These are phyloP conservation scores for Parietichytrium sp. DNA, from an alignment of 108 stramenopile genomes.

Conservation along the genomic window DNA sequence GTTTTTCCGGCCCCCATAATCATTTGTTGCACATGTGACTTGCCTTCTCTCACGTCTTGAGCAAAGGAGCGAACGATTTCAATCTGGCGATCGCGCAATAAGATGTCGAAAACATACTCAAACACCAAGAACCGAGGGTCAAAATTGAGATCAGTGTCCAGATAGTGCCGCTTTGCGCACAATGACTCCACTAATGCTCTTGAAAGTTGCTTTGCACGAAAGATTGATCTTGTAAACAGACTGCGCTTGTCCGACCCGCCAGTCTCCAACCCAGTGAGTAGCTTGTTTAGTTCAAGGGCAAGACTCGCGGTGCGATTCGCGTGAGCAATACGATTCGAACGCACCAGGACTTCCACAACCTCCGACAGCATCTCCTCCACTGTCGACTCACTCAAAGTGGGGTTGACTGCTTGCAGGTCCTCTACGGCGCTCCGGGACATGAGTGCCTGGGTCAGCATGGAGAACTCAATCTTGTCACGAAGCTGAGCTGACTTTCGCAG, in stretches of 20 bases:
- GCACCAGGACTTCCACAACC: not conserved
- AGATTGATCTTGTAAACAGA: too few species aligned
- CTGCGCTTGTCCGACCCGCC: too few species aligned
- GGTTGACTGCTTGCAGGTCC: not conserved
- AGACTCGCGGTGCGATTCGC: slow-evolving; percentile 15
- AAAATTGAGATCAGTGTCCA: slow-evolving; percentile 48
- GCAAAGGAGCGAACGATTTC: slow-evolving; percentile 87
- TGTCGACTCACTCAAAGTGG: not conserved
- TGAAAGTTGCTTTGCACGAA: slow-evolving; percentile 7
- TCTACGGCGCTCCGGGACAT: not conserved
- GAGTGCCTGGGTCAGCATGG: slow-evolving; percentile 3
- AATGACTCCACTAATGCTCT: not conserved
- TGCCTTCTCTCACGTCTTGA: slow-evolving; percentile 54
- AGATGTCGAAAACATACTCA: slow-evolving; percentile 89
- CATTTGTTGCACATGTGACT: slow-evolving; percentile 96
- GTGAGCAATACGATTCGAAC: not conserved
- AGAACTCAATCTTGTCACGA: not conserved
- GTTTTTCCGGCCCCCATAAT: slow-evolving; percentile 99
- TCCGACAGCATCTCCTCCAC: not conserved
- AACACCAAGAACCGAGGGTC: slow-evolving; percentile 95
- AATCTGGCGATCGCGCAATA: slow-evolving; percentile 93
- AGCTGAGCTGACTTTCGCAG: not conserved
- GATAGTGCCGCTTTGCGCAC: not conserved
- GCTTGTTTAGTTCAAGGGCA: not conserved
- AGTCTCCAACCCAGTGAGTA: not conserved